phyloP scores from a whole-genome alignment of 2,329 filamentous ascomycete species.

The Neurospora crassa region DNA sequence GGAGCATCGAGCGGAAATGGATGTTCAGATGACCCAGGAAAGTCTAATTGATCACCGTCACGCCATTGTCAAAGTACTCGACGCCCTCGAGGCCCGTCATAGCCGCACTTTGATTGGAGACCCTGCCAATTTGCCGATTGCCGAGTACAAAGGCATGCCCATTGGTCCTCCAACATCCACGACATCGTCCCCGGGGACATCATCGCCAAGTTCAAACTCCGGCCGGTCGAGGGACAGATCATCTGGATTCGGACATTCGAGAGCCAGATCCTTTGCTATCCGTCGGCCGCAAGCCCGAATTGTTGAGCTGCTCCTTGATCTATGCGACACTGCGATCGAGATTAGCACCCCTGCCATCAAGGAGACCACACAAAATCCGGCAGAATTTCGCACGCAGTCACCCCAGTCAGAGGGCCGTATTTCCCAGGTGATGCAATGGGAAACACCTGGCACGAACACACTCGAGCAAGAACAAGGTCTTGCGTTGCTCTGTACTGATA shows the following conservation, averaged over 20 bases:
- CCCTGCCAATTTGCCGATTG: slow-evolving; percentile 41
- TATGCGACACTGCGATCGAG: slow-evolving; percentile 92
- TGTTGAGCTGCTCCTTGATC: slow-evolving; percentile 85
- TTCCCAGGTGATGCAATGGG: slow-evolving; percentile 91
- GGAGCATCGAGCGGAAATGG: slow-evolving; percentile 94
- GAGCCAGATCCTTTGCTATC: slow-evolving; percentile 83
- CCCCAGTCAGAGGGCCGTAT: slow-evolving; percentile 94
- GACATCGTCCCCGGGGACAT: slow-evolving; percentile 59
- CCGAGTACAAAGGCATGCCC: slow-evolving; percentile 79
- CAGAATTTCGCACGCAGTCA: slow-evolving; percentile 85
- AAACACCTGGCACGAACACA: slow-evolving; percentile 84
- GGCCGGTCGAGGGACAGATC: slow-evolving; percentile 64
- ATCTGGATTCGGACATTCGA: slow-evolving; percentile 64
- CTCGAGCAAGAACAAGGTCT: slow-evolving; percentile 90
- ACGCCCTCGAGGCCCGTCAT: slow-evolving; percentile 74
- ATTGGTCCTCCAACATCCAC: slow-evolving; percentile 69
- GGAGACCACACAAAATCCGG: slow-evolving; percentile 57
- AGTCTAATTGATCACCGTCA: slow-evolving; percentile 86
- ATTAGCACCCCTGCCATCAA: slow-evolving; percentile 93
- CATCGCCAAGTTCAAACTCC: slow-evolving; percentile 30
- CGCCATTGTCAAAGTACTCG: slow-evolving; percentile 87
- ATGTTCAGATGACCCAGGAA: slow-evolving; percentile 93
- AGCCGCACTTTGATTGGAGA: slow-evolving; percentile 53
- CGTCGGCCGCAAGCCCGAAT: slow-evolving; percentile 84
- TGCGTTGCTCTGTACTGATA: slow-evolving; percentile 80